Evolutionary conservation across 257 asterid genomes (phyloP).

Genomic region (Dorcoceras hygrometricum): DNA sequence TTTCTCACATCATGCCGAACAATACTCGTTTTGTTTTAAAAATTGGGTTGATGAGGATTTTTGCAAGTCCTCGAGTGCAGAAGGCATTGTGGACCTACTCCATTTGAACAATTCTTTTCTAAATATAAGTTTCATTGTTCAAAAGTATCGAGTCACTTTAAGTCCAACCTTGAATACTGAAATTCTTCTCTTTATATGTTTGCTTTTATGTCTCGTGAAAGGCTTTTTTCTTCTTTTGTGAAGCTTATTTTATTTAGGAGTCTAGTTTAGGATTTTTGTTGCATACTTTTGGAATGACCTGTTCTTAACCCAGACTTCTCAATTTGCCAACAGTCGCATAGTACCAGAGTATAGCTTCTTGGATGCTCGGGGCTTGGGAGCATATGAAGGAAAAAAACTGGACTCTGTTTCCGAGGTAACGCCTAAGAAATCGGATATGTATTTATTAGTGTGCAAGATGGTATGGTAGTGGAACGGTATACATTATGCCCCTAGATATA

Average conservation of each 20-base stretch:
- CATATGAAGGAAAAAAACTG: conserved; percentile 74
- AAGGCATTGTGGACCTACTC: background rate
- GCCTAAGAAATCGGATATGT: background rate
- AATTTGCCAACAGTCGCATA: conserved; percentile 49
- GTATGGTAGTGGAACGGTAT: background rate
- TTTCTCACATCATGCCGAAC: background rate
- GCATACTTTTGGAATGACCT: background rate
- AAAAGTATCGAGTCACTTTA: no score
- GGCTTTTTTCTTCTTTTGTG: background rate
- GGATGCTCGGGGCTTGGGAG: conserved; percentile 99
- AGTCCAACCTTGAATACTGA: background rate
- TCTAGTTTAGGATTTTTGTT: background rate
- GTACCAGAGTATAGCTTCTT: conserved; percentile 94
- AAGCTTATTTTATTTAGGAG: background rate
- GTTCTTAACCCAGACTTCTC: background rate
- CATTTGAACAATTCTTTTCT: background rate
- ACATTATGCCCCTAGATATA: background rate
- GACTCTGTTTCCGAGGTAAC: conserved; percentile 68
- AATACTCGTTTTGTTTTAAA: no score
- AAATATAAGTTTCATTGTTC: background rate
- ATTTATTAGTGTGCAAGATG: background rate
- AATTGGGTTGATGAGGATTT: background rate
- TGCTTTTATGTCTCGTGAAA: background rate
- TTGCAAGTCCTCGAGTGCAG: background rate
- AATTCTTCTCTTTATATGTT: background rate